phyloP scores from a whole-genome alignment of 768 basidiomycete genomes.

The Chiua virens region DNA sequence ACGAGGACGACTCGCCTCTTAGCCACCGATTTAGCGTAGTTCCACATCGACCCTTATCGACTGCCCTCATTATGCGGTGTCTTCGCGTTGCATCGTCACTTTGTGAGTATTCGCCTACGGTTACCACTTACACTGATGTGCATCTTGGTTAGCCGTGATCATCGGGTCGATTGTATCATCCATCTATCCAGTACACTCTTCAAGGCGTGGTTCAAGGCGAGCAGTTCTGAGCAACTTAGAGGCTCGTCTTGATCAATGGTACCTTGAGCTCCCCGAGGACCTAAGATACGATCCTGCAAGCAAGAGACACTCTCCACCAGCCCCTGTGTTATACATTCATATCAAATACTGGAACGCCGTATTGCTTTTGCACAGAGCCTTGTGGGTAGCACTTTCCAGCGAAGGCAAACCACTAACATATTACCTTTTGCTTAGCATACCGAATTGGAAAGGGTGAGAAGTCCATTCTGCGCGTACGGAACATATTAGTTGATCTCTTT shows the following conservation, averaged over 20 bases:
- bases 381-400: constrained; percentile 50
- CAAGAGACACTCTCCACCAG: constrained; percentile 54
- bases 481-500: constrained; percentile 3
- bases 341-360: constrained; percentile 77
- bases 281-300: constrained; percentile 60
- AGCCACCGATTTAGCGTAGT: constrained; percentile 40
- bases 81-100: constrained; percentile 59
- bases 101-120: constrained; percentile 41
- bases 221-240: constrained; percentile 56
- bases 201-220: constrained; percentile 47
- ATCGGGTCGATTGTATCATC: constrained; percentile 64
- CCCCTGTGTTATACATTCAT: constrained; percentile 67
- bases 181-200: constrained; percentile 67
- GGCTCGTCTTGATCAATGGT: constrained; percentile 71
- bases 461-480: background rate
- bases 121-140: constrained; percentile 3
- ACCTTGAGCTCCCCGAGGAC: constrained; percentile 61
- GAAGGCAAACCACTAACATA: constrained; percentile 8
- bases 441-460: constrained; percentile 65
- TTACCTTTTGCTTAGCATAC: constrained; percentile 49
- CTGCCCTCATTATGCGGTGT: constrained; percentile 48
- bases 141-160: constrained; percentile 54
- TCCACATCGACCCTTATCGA: constrained; percentile 39
- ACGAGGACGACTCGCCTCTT: constrained; percentile 59
- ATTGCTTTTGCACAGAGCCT: constrained; percentile 72